Evolutionary conservation across 306 rosid species (phyloP).

Genomic region (Prunus campanulata): DNA sequence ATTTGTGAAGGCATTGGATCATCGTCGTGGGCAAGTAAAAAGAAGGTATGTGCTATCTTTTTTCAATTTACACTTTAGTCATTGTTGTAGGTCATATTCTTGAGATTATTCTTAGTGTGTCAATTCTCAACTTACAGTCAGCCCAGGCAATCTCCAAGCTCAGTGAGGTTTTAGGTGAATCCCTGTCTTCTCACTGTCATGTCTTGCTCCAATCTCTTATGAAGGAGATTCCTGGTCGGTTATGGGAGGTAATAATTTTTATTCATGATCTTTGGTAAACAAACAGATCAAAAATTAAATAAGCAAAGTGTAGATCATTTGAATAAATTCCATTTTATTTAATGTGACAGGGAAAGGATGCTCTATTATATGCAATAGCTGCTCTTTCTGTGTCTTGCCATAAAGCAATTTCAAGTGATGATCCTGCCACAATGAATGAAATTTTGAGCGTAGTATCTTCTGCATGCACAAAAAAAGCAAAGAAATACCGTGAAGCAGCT

Average conservation of each 20-base stretch:
- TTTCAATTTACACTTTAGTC: constrained; percentile 9
- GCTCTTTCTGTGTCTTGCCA: constrained; percentile 80
- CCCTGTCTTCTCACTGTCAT: constrained; percentile 63
- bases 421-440: constrained; percentile 57
- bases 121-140: constrained; percentile 53
- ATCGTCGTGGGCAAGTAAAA: constrained; percentile 87
- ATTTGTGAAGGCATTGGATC: constrained; percentile 70
- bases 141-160: constrained; percentile 84
- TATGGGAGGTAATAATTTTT: constrained; percentile 77
- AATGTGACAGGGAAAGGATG: constrained; percentile 83
- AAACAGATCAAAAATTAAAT: neutral
- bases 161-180: constrained; percentile 91
- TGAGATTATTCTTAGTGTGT: constrained; percentile 25
- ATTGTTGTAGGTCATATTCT: neutral
- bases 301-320: neutral
- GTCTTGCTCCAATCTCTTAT: constrained; percentile 71
- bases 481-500: constrained; percentile 86
- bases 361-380: constrained; percentile 67
- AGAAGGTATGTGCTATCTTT: constrained; percentile 48
- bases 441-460: constrained; percentile 65
- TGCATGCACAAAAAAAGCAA: constrained; percentile 75
- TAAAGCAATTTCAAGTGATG: constrained; percentile 50
- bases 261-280: neutral
- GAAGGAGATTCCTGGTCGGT: constrained; percentile 90
- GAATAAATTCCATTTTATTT: neutral